Evolutionary conservation across 148 eudicot genomes (phyloP), one percentile per base, ranked within the genome.

Genomic region (Polygonum maritimum): DNA sequence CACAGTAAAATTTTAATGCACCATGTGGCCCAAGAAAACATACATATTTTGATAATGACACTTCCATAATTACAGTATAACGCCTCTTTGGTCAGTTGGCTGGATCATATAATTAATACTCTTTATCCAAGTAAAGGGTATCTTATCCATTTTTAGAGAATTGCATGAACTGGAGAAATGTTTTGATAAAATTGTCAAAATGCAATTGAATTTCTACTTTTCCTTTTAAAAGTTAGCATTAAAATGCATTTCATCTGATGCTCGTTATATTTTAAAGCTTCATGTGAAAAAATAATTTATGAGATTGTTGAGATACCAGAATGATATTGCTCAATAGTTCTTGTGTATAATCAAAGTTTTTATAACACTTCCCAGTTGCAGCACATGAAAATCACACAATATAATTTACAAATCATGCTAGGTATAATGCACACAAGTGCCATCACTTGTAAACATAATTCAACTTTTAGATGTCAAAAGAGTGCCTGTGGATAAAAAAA

Each of bases 1-100:
- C 87, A 91, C 99, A 13, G 98, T 89, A 84, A 96, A 96, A 74
- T 85, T 6, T 19, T 62, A 62, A 15, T 62, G 16, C 1, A 62
- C 38, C 39, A 62, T 62, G 39, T 26, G 16, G 31, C 38, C 26
- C 21, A 8, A 62, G 39, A 62, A 26, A 11, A 7, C 33, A 11
- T 57, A 57, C 63, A 19, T 2, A 19, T 57, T 57, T 57, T 22
- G 33, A 57, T 57, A 7, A 21, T n/a, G 18, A 49, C 55, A 15
- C 3, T 15, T 44, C 47, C 47, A 44, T 44, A 44, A 44, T 44
- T 44, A 44, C 47, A 44, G 55, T 16, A 49, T 10, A 48, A 10
- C 1, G 49, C 11, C 15, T 48, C 3, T 57, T 19, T 5, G 3
- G 22, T 62, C 69, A 62, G 16, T 62, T 62, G 39, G 5, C 6